Evolutionary conservation across 2,329 filamentous ascomycete species (phyloP).

Genomic region (Aspergillus niger): DNA sequence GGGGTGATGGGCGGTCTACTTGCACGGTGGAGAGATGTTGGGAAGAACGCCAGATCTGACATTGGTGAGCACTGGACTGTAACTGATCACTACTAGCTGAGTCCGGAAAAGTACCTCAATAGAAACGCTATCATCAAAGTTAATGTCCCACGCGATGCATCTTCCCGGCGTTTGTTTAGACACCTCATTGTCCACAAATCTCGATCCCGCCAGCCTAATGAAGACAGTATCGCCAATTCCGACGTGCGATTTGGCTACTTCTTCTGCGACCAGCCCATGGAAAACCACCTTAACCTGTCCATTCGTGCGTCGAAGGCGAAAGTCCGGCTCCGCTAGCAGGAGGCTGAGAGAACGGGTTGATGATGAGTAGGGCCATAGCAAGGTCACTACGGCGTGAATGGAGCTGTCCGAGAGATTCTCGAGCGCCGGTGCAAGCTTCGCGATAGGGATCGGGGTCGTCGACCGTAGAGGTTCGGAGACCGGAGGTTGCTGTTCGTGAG

Average conservation of each 20-base stretch:
- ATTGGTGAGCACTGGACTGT: constrained; percentile 7
- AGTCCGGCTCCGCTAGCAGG: constrained; percentile 80
- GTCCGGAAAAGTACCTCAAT: constrained; percentile 34
- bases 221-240: constrained; percentile 77
- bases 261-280: constrained; percentile 67
- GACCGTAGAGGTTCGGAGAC: constrained; percentile 26
- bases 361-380: constrained; percentile 90
- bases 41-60: constrained; percentile 31
- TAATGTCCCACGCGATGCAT: constrained; percentile 60
- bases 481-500: constrained; percentile 22
- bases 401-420: constrained; percentile 30
- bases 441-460: constrained; percentile 40
- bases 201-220: constrained; percentile 68
- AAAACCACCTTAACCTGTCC: constrained; percentile 84
- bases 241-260: constrained; percentile 66
- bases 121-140: constrained; percentile 43
- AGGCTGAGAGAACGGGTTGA: constrained; percentile 73
- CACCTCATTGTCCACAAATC: constrained; percentile 61
- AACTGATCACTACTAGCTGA: background rate
- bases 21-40: constrained; percentile 44
- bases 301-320: constrained; percentile 71
- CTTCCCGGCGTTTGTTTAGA: constrained; percentile 57
- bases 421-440: constrained; percentile 42
- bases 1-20: constrained; percentile 51
- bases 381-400: constrained; percentile 73